Evolutionary conservation across 2,329 filamentous ascomycete species (phyloP).

Genomic region (Alternaria solani): DNA sequence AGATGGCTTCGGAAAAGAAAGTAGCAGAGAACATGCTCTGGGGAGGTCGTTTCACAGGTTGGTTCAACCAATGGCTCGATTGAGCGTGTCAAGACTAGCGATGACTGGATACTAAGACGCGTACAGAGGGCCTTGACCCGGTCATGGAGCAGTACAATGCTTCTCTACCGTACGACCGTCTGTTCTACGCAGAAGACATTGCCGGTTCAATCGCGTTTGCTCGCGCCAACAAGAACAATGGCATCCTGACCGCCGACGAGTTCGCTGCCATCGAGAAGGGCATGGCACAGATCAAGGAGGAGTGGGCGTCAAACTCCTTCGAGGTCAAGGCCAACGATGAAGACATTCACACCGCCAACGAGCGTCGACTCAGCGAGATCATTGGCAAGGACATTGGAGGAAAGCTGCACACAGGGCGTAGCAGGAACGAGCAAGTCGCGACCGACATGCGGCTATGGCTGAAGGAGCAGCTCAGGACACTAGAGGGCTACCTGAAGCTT

Average conservation of each 20-base stretch:
- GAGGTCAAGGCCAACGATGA: constrained; percentile 60
- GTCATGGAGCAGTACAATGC: constrained; percentile 88
- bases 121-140: constrained; percentile 77
- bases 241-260: constrained; percentile 76
- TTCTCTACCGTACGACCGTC: constrained; percentile 79
- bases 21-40: constrained; percentile 52
- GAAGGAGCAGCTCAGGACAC: constrained; percentile 73
- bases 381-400: constrained; percentile 86
- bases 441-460: constrained; percentile 93
- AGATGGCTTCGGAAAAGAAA: constrained; percentile 46
- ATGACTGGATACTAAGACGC: constrained; percentile 21
- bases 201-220: constrained; percentile 82
- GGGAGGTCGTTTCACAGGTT: constrained; percentile 45
- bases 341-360: constrained; percentile 65
- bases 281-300: constrained; percentile 65
- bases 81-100: neutral
- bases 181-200: constrained; percentile 82
- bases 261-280: constrained; percentile 78
- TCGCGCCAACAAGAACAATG: constrained; percentile 76
- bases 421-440: constrained; percentile 88
- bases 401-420: constrained; percentile 88
- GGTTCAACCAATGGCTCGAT: constrained; percentile 1
- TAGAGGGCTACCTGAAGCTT: constrained; percentile 73
- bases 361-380: constrained; percentile 72
- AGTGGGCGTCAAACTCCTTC: constrained; percentile 58